A percentile compares a stretch with the other conserved stretches of the same genome.
phyloP scores from a whole-genome alignment of 1,284 basidiomycete genomes.

The Trichosporon asahii region DNA sequence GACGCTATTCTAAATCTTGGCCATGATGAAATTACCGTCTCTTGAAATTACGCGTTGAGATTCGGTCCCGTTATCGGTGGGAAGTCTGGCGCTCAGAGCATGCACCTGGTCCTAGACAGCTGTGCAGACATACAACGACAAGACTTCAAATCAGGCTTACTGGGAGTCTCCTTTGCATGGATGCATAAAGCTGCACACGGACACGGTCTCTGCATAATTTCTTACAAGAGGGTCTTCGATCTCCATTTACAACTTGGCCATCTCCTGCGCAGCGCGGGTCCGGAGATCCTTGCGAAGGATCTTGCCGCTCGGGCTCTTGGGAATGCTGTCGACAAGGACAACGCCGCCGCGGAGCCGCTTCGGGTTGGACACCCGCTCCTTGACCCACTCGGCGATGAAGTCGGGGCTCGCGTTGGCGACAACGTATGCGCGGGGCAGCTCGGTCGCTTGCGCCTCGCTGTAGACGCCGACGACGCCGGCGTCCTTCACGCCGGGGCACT shows the following conservation, averaged over 20 bases:
- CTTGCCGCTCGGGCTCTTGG: constrained; percentile 52
- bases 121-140: too few species aligned
- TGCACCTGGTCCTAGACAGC: too few species aligned
- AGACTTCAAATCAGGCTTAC: too few species aligned
- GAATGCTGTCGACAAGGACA: constrained; percentile 53
- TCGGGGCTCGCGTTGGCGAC: neutral
- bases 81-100: too few species aligned
- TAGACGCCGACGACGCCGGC: constrained; percentile 68
- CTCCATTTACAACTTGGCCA: constrained; percentile 20
- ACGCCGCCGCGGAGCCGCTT: constrained; percentile 56
- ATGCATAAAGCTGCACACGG: too few species aligned
- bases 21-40: too few species aligned
- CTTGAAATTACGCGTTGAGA: too few species aligned
- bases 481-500: constrained; percentile 67
- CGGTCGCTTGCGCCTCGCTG: constrained; percentile 63
- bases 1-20: too few species aligned
- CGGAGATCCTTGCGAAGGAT: constrained; percentile 47
- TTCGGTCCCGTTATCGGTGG: too few species aligned
- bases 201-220: too few species aligned
- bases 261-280: constrained; percentile 31
- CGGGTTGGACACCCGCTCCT: constrained; percentile 55
- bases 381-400: constrained; percentile 61
- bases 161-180: too few species aligned
- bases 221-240: too few species aligned
- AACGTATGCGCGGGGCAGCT: constrained; percentile 58